Percentiles rank a stretch among this genome's conserved stretches.
Evolutionary conservation across 352 stramenopile genomes (phyloP).

Genomic region (Phytophthora idaei): DNA sequence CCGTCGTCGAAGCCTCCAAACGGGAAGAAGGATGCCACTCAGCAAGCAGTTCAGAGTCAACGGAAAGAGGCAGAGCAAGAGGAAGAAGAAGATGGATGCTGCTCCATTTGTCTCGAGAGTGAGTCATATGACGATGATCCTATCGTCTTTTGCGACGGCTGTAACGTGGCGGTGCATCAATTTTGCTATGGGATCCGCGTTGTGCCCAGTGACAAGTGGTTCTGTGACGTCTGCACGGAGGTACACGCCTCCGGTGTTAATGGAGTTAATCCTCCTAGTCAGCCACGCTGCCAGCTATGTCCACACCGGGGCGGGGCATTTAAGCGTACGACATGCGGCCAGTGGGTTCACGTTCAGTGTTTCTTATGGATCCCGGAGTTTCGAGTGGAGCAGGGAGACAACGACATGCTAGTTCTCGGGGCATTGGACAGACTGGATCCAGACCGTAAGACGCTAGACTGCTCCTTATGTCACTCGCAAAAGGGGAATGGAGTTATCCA

Average conservation of each 20-base stretch:
- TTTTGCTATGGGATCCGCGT: slow-evolving; percentile 85
- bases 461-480: slow-evolving; percentile 71
- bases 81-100: slow-evolving; percentile 49
- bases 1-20: neutral
- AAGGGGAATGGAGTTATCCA: slow-evolving; percentile 73
- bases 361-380: slow-evolving; percentile 89
- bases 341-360: slow-evolving; percentile 87
- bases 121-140: slow-evolving; percentile 89
- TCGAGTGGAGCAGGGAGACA: slow-evolving; percentile 41
- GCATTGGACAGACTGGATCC: slow-evolving; percentile 53
- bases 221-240: slow-evolving; percentile 70
- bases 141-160: slow-evolving; percentile 92
- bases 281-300: slow-evolving; percentile 62
- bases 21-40: neutral
- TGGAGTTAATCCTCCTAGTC: neutral
- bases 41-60: slow-evolving; percentile 8
- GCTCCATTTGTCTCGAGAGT: slow-evolving; percentile 78
- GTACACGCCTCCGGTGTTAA: neutral
- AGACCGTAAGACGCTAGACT: slow-evolving; percentile 69
- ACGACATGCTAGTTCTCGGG: slow-evolving; percentile 51
- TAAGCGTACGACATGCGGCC: slow-evolving; percentile 64
- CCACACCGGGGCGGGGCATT: slow-evolving; percentile 64
- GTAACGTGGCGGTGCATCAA: slow-evolving; percentile 88
- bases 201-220: slow-evolving; percentile 82
- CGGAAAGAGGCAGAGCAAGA: slow-evolving; percentile 20